Conservation (phyloP, 192 early-diverging fungal species). For the Gryganskiella cystojenkinii region DNA sequence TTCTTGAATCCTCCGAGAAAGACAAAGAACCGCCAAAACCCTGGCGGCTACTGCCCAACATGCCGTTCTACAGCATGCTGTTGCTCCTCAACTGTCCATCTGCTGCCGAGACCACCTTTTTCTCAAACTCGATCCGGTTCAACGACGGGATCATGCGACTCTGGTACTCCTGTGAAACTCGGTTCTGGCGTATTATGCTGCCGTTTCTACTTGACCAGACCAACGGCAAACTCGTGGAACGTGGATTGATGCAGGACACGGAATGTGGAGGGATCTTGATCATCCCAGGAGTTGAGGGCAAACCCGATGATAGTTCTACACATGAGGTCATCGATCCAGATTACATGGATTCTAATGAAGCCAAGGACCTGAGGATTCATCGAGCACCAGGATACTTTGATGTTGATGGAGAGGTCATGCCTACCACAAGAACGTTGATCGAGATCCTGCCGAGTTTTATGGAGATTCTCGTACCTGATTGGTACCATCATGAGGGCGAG, state of each 20-base stretch:
- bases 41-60: slow-evolving; percentile 25
- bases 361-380: slow-evolving; percentile 13
- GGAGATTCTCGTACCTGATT: slow-evolving; percentile 36
- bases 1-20: slow-evolving; percentile 5
- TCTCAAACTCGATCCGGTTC: slow-evolving; percentile 31
- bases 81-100: slow-evolving; percentile 22
- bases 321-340: slow-evolving; percentile 16
- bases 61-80: slow-evolving; percentile 37
- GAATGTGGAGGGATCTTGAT: slow-evolving; percentile 39
- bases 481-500: slow-evolving; percentile 15
- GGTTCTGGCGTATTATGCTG: slow-evolving; percentile 23
- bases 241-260: slow-evolving; percentile 26
- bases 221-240: slow-evolving; percentile 37
- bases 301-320: slow-evolving; percentile 18
- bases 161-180: slow-evolving; percentile 39
- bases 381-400: slow-evolving; percentile 33
- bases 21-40: slow-evolving; percentile 25
- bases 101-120: slow-evolving; percentile 18
- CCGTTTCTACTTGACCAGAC: slow-evolving; percentile 37
- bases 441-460: slow-evolving; percentile 39
- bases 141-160: slow-evolving; percentile 49
- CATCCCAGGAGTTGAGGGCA: slow-evolving; percentile 32
- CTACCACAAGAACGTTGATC: slow-evolving; percentile 36
- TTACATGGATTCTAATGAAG: not conserved
- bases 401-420: slow-evolving; percentile 47